A percentile compares a stretch with the other conserved stretches of the same genome.
Evolutionary conservation across 78 protist genomes (phyloP).

Genomic region (Protostelium mycophagum): DNA sequence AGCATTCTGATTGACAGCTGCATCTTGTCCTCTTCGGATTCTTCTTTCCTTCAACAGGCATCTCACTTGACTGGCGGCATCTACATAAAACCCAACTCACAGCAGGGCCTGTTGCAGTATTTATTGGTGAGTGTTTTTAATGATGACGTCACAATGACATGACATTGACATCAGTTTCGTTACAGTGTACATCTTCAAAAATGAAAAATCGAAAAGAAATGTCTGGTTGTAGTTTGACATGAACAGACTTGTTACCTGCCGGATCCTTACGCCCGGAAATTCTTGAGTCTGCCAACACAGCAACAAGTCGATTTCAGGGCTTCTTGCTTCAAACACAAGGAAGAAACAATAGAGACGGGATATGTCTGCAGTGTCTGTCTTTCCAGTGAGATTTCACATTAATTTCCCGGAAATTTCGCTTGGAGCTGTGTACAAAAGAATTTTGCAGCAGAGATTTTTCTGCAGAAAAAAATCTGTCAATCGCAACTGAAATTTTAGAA

Average conservation of each 20-base stretch:
- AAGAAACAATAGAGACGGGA: conserved; percentile 59
- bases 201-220: neutral
- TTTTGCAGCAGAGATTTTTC: too few relatives aligned
- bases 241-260: conserved; percentile 41
- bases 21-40: conserved; percentile 30
- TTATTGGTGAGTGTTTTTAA: conserved; percentile 31
- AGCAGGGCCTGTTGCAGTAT: conserved; percentile 40
- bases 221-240: neutral
- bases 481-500: too few relatives aligned
- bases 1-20: conserved; percentile 54
- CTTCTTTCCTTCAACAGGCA: conserved; percentile 72
- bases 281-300: conserved; percentile 34
- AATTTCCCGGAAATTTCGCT: too few relatives aligned
- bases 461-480: too few relatives aligned
- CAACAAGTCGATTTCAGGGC: conserved; percentile 64
- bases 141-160: neutral
- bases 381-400: conserved; percentile 26
- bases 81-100: conserved; percentile 36
- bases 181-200: neutral
- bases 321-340: conserved; percentile 60
- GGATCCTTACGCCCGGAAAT: conserved; percentile 40
- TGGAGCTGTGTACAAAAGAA: too few relatives aligned
- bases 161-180: neutral
- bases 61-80: conserved; percentile 60
- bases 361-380: conserved; percentile 72